A percentile compares a stretch with the other conserved stretches of the same genome.
Evolutionary conservation across 768 basidiomycete species (phyloP).

Genomic region (Tricholoma furcatifolium): DNA sequence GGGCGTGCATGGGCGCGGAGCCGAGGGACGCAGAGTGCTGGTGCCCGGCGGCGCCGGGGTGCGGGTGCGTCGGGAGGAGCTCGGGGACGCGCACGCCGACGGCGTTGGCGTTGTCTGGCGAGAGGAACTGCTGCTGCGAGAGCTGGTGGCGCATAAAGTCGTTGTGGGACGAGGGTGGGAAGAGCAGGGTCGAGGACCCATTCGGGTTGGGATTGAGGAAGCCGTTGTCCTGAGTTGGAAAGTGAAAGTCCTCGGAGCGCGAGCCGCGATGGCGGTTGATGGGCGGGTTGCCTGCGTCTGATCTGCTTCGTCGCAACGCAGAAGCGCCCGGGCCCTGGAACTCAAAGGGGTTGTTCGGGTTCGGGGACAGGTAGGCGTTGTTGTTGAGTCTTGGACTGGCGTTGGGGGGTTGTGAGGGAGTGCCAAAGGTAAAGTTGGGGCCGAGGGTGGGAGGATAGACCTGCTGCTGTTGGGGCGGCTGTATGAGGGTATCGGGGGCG

Average conservation of each 20-base stretch:
- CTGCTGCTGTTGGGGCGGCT: conserved; percentile 22
- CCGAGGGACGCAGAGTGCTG: conserved; percentile 12
- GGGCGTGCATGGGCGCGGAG: background rate
- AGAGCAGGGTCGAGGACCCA: conserved; percentile 1
- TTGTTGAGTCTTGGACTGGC: conserved; percentile 3
- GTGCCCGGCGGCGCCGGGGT: too few species aligned
- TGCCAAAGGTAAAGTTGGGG: conserved; percentile 34
- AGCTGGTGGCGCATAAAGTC: conserved; percentile 21
- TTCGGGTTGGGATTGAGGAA: background rate
- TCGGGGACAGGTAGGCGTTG: conserved; percentile 27
- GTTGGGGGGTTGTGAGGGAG: conserved; percentile 2
- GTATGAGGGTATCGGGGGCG: conserved; percentile 26
- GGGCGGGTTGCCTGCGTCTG: conserved; percentile 18
- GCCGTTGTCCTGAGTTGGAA: background rate
- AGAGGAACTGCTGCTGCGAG: conserved; percentile 19
- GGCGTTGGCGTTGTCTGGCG: conserved; percentile 5
- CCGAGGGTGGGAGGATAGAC: conserved; percentile 20
- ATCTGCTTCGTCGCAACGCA: conserved; percentile 27
- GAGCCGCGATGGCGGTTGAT: conserved; percentile 25
- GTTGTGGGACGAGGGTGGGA: conserved; percentile 20
- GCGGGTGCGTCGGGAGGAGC: conserved; percentile 11
- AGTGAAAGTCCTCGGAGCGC: conserved; percentile 48
- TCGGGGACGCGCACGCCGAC: conserved; percentile 11
- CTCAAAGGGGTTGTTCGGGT: conserved; percentile 22
- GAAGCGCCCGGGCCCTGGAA: conserved; percentile 12